A percentile compares a stretch with the other conserved stretches of the same genome.
Evolutionary conservation across 1,284 basidiomycete species (phyloP).

Genomic region (Apiotrichum veenhuisii): DNA sequence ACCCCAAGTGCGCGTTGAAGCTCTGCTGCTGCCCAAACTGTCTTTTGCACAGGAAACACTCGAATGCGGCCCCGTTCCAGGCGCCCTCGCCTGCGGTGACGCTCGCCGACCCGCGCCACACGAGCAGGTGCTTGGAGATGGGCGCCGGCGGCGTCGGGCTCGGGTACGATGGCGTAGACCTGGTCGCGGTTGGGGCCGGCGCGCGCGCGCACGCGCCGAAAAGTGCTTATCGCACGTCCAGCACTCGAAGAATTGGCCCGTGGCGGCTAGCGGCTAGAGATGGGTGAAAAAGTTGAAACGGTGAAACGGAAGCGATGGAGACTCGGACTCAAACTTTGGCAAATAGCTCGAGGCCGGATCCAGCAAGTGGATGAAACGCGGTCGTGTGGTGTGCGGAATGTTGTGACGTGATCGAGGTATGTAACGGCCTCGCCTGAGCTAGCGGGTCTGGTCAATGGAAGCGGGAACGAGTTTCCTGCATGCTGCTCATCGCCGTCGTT

Average conservation of each 20-base stretch:
- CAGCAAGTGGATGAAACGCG: too few relatives aligned
- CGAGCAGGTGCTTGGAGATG: constrained; percentile 6
- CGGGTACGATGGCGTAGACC: constrained; percentile 4
- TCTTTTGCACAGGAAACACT: constrained; percentile 5
- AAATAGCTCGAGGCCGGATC: too few relatives aligned
- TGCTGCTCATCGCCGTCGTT: too few relatives aligned
- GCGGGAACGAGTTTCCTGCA: too few relatives aligned
- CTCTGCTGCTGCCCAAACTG: neutral
- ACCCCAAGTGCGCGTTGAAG: constrained; percentile 5
- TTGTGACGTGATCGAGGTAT: too few relatives aligned
- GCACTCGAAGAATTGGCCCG: constrained; percentile 1
- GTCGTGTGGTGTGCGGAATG: too few relatives aligned
- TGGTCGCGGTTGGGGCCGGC: constrained; percentile 1
- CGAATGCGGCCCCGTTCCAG: constrained; percentile 6
- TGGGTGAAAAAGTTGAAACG: too few relatives aligned
- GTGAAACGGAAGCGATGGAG: too few relatives aligned
- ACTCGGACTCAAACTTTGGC: too few relatives aligned
- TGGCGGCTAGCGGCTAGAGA: too few relatives aligned
- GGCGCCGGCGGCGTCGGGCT: constrained; percentile 5
- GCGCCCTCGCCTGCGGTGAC: neutral
- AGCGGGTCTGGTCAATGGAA: too few relatives aligned
- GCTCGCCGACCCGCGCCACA: neutral
- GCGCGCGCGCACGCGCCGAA: constrained; percentile 4
- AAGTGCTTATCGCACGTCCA: constrained; percentile 1
- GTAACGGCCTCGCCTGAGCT: too few relatives aligned